Conservation (phyloP, 148 eudicot genomes). For the Vaccinium myrtillus region DNA sequence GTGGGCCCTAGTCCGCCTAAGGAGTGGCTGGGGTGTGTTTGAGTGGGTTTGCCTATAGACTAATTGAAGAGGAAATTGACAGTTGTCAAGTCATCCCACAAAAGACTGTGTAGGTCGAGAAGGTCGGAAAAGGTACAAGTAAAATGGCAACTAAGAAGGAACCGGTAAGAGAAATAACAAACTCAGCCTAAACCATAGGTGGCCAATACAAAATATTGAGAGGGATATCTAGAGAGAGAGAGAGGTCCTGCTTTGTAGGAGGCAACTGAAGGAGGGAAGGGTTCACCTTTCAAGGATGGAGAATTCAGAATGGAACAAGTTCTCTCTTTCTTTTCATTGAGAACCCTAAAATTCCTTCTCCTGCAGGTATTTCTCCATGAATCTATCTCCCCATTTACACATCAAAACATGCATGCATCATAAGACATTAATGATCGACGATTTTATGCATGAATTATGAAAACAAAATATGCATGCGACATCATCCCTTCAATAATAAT, state of each 20-base stretch:
- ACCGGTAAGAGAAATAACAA: background rate
- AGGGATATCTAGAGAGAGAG: constrained; percentile 5
- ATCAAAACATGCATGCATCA: background rate
- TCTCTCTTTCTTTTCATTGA: constrained; percentile 16
- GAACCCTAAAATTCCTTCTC: constrained; percentile 11
- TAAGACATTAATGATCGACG: background rate
- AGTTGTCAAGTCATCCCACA: background rate
- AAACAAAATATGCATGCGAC: too few relatives aligned
- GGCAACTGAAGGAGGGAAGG: constrained; percentile 11
- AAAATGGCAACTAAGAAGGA: constrained; percentile 8
- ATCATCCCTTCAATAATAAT: too few relatives aligned
- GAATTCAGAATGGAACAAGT: constrained; percentile 14
- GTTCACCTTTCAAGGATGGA: constrained; percentile 16
- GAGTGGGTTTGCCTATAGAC: too few relatives aligned
- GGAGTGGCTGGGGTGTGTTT: too few relatives aligned
- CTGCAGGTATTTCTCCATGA: constrained; percentile 18
- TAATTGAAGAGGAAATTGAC: background rate
- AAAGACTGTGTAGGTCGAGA: background rate
- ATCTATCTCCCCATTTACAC: background rate
- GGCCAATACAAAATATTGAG: background rate
- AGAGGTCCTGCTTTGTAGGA: constrained; percentile 29
- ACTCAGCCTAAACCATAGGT: constrained; percentile 10
- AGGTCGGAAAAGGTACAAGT: background rate
- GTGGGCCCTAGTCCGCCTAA: too few relatives aligned
- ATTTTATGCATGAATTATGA: background rate